These are phyloP conservation scores for Sphagnum tenellum DNA, from an alignment of 225 moss, liverwort and hornwort species.

Conservation along the genomic window DNA sequence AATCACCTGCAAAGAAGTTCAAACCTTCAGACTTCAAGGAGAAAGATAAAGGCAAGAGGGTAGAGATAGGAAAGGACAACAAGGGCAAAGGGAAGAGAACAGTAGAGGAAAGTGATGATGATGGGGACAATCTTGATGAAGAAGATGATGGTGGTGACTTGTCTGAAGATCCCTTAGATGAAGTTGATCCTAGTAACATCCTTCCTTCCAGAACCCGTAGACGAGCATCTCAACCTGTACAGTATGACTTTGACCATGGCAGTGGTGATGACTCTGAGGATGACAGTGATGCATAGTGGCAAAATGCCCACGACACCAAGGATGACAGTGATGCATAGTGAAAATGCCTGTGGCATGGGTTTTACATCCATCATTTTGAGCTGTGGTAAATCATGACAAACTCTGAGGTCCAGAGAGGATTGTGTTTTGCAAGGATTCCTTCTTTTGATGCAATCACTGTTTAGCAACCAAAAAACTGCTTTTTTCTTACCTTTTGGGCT, in stretches of 20 bases:
- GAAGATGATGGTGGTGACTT: conserved; percentile 49
- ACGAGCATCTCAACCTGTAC: conserved; percentile 49
- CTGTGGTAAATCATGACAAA: too few species aligned
- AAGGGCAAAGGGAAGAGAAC: conserved; percentile 31
- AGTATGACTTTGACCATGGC: conserved; percentile 33
- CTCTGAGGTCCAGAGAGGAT: too few species aligned
- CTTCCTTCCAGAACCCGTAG: conserved; percentile 52
- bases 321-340: too few species aligned
- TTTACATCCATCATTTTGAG: too few species aligned
- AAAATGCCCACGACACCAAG: too few species aligned
- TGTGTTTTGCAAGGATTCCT: too few species aligned
- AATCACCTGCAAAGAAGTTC: conserved; percentile 12
- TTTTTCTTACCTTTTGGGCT: too few species aligned
- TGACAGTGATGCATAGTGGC: conserved; percentile 25
- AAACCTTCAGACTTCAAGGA: conserved; percentile 22
- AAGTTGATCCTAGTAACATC: conserved; percentile 63
- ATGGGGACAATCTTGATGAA: conserved; percentile 20
- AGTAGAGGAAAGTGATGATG: conserved; percentile 27
- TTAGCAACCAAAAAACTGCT: too few species aligned
- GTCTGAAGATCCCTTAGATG: conserved; percentile 59
- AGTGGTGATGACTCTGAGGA: conserved; percentile 44
- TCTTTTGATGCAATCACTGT: too few species aligned
- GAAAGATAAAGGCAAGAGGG: conserved; percentile 28
- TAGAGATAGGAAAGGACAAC: conserved; percentile 10
- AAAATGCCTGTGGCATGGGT: too few species aligned